Conservation (phyloP, 2,329 filamentous ascomycete genomes). For the Aspergillus transmontanensis region DNA sequence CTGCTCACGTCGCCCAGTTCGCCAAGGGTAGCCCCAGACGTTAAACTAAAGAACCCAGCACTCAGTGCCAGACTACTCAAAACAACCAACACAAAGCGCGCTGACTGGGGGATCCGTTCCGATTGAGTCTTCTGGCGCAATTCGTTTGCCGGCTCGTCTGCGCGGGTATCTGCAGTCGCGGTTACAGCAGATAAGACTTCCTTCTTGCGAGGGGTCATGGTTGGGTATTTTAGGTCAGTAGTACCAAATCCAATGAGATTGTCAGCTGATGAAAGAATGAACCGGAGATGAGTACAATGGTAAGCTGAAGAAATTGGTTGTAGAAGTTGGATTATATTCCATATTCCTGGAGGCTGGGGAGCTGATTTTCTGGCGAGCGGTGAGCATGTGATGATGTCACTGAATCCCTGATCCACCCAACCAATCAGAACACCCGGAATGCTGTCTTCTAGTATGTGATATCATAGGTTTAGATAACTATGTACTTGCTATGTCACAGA, state of each 20-base stretch:
- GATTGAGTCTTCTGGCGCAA: conserved; percentile 21
- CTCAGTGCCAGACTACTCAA: conserved; percentile 63
- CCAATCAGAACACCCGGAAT: background rate
- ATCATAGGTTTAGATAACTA: no score
- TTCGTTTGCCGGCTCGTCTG: conserved; percentile 6
- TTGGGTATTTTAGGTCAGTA: background rate
- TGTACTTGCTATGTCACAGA: background rate
- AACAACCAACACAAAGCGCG: conserved; percentile 52
- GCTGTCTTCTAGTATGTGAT: no score
- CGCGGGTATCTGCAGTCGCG: conserved; percentile 13
- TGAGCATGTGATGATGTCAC: conserved; percentile 42
- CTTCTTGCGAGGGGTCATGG: conserved; percentile 29
- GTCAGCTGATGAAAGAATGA: background rate
- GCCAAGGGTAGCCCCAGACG: conserved; percentile 61
- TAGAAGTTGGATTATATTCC: no score
- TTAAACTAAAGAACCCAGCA: conserved; percentile 64
- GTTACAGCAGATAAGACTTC: conserved; percentile 18
- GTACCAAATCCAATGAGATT: background rate
- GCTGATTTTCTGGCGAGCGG: conserved; percentile 26
- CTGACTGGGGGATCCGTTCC: conserved; percentile 31
- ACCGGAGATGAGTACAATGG: background rate
- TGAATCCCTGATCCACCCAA: background rate
- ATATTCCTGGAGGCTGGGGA: conserved; percentile 12
- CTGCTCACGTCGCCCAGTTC: conserved; percentile 71
- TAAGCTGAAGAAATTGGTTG: background rate